These are phyloP conservation scores for Kwoniella dendrophila DNA, from an alignment of 768 basidiomycete species.

Conservation along the genomic window DNA sequence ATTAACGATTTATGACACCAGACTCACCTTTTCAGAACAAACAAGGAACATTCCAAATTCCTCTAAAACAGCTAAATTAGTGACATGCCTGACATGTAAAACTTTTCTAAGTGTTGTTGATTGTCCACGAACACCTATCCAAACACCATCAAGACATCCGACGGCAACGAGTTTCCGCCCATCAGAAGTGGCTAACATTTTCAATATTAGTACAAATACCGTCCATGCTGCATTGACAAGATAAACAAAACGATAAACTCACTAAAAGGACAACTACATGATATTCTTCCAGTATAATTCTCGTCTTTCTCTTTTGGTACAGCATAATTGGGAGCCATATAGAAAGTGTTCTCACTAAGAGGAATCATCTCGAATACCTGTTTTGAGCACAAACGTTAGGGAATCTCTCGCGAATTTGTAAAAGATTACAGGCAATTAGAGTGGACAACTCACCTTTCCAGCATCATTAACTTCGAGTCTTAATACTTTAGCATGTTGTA, in stretches of 20 bases:
- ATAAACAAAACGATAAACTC: constrained; percentile 26
- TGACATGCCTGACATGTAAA: constrained; percentile 87
- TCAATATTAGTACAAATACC: neutral
- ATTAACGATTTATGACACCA: neutral
- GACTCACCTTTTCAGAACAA: constrained; percentile 77
- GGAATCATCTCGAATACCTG: constrained; percentile 87
- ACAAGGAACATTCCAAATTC: constrained; percentile 97
- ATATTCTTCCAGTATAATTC: constrained; percentile 66
- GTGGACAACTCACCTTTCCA: constrained; percentile 64
- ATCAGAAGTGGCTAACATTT: constrained; percentile 70
- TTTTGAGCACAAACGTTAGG: neutral
- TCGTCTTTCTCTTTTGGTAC: constrained; percentile 63
- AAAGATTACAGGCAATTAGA: neutral
- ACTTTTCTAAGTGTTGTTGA: constrained; percentile 88
- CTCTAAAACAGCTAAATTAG: constrained; percentile 92
- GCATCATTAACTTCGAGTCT: constrained; percentile 86
- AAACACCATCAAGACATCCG: constrained; percentile 92
- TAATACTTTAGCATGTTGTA: constrained; percentile 83
- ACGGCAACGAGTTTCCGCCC: constrained; percentile 84
- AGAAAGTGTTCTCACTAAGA: constrained; percentile 83
- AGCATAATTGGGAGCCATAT: constrained; percentile 66
- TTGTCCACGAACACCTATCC: constrained; percentile 90
- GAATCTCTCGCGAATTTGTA: neutral
- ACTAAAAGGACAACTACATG: constrained; percentile 94
- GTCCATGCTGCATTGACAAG: neutral